phyloP scores from a whole-genome alignment of 176 grass and related monocot species.

The Aegilops longissima region DNA sequence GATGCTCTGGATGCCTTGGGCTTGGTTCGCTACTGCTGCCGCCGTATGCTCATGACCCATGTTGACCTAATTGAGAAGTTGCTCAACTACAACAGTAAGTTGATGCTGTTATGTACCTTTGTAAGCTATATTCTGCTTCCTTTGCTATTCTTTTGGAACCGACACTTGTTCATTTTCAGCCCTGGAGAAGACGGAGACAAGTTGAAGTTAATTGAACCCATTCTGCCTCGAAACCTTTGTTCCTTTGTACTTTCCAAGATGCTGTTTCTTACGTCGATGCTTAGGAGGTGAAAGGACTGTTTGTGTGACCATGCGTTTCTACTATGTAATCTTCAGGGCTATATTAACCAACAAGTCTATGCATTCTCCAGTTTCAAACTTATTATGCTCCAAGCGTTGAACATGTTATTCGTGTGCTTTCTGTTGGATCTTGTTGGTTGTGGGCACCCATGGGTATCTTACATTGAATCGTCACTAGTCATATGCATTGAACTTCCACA shows the following conservation, averaged over 20 bases:
- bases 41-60: constrained; percentile 98
- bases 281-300: neutral
- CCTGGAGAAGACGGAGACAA: constrained; percentile 65
- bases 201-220: constrained; percentile 11
- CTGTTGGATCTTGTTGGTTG: neutral
- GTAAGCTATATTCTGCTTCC: constrained; percentile 1
- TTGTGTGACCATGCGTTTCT: neutral
- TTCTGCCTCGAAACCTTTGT: neutral
- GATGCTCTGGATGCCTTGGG: constrained; percentile 92
- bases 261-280: neutral
- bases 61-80: constrained; percentile 96
- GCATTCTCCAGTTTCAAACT: neutral
- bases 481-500: neutral
- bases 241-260: neutral
- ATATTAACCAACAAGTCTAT: neutral
- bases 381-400: neutral
- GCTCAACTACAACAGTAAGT: constrained; percentile 96
- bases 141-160: neutral
- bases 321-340: neutral
- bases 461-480: neutral
- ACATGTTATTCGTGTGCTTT: neutral
- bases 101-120: constrained; percentile 2
- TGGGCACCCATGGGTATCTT: neutral
- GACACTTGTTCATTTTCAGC: constrained; percentile 51
- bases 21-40: constrained; percentile 87